phyloP scores from a whole-genome alignment of 352 stramenopile genomes.

The Globisporangium radiosum region DNA sequence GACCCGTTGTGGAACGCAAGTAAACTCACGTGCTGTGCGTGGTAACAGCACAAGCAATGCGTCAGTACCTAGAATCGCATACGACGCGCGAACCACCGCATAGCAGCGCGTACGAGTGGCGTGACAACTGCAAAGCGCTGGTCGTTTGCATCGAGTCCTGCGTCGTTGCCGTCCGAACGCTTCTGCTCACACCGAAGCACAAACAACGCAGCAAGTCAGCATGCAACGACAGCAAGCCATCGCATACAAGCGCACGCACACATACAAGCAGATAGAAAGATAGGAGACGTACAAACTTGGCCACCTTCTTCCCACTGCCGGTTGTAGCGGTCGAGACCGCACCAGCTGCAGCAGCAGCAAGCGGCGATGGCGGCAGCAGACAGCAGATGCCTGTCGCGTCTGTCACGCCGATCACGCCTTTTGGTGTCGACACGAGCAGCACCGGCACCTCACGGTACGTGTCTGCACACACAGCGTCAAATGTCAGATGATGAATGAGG shows the following conservation, averaged over 20 bases:
- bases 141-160: slow-evolving; percentile 42
- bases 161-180: slow-evolving; percentile 48
- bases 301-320: slow-evolving; percentile 29
- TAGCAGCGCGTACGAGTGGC: slow-evolving; percentile 16
- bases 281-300: slow-evolving; percentile 44
- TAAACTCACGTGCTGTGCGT: slow-evolving; percentile 40
- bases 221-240: not conserved
- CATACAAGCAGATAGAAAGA: not conserved
- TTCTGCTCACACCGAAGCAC: slow-evolving; percentile 22
- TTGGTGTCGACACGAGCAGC: slow-evolving; percentile 59
- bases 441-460: slow-evolving; percentile 47
- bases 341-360: not conserved
- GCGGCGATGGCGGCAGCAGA: slow-evolving; percentile 41
- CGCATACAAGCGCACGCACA: not conserved
- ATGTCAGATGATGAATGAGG: not conserved
- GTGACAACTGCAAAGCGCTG: slow-evolving; percentile 77
- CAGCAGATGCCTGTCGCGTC: slow-evolving; percentile 75
- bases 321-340: no score
- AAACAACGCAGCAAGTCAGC: not conserved
- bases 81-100: no score
- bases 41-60: no score
- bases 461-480: slow-evolving; percentile 18
- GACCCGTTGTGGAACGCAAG: slow-evolving; percentile 69
- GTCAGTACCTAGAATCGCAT: no score
- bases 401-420: slow-evolving; percentile 64